These are phyloP conservation scores for Caloboletus firmus DNA, from an alignment of 1,284 basidiomycete species.

Conservation along the genomic window DNA sequence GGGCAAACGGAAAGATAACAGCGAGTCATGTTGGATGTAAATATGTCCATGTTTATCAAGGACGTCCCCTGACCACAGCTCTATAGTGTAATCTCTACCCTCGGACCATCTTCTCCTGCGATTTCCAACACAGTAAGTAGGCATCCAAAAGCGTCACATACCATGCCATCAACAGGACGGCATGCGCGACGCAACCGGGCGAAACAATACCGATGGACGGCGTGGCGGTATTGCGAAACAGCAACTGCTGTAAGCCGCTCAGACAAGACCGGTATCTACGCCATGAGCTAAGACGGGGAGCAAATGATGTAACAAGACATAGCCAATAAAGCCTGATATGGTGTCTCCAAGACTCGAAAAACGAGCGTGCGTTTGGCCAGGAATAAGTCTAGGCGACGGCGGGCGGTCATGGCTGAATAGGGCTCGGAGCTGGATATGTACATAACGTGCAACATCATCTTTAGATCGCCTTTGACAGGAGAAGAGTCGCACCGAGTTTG, in stretches of 20 bases:
- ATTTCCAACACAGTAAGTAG: neutral
- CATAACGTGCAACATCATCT: slow-evolving; percentile 8
- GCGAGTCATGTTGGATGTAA: neutral
- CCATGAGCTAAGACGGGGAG: slow-evolving; percentile 1
- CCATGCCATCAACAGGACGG: neutral
- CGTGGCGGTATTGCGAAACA: slow-evolving; percentile 1
- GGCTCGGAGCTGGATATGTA: neutral
- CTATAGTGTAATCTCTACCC: neutral
- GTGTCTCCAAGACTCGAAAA: neutral
- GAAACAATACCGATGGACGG: slow-evolving; percentile 7
- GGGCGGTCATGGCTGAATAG: neutral
- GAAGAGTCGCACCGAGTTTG: slow-evolving; percentile 3
- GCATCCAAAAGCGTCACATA: neutral
- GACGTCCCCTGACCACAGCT: neutral
- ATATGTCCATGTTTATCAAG: neutral
- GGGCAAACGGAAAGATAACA: neutral
- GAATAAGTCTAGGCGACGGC: neutral
- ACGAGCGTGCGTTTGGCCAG: neutral
- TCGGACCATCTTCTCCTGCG: neutral
- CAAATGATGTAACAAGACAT: neutral
- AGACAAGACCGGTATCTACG: neutral
- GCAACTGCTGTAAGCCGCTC: neutral
- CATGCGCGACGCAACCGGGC: slow-evolving; percentile 3
- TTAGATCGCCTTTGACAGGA: slow-evolving; percentile 6
- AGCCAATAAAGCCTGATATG: slow-evolving; percentile 13